A percentile compares a stretch with the other conserved stretches of the same genome.
Conservation (phyloP, 768 basidiomycete species). For the Rhizopogon vinicolor region DNA sequence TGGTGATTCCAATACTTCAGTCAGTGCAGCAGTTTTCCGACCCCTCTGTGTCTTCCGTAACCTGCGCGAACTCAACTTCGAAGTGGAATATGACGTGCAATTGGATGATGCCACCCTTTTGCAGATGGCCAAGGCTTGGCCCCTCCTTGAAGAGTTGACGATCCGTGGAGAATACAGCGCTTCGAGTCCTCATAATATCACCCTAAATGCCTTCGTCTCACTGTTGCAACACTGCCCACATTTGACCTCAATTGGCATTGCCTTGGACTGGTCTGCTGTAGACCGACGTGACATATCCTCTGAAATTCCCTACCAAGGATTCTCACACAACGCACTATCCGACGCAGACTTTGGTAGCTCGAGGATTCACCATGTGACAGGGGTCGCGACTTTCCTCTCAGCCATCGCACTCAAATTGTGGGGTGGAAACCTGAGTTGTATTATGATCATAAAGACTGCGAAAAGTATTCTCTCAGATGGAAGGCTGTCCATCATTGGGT, state of each 20-base stretch:
- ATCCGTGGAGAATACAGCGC: not conserved
- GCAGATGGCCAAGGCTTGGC: not conserved
- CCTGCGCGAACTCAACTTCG: not conserved
- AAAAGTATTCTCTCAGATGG: conserved; percentile 20
- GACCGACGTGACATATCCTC: not conserved
- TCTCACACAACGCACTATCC: not conserved
- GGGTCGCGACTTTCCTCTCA: not conserved
- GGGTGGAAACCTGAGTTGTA: not conserved
- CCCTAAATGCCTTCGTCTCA: not conserved
- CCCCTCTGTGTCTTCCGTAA: not conserved
- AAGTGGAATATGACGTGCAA: not conserved
- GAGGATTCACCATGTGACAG: not conserved
- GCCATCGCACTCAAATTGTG: not conserved
- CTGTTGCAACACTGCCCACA: not conserved
- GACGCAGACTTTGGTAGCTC: not conserved
- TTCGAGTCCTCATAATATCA: not conserved
- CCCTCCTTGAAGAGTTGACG: not conserved
- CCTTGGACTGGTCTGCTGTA: not conserved
- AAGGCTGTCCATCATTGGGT: conserved; percentile 18
- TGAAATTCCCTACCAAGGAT: not conserved
- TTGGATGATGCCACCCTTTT: not conserved
- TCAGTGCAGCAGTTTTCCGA: not conserved
- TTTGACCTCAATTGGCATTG: not conserved
- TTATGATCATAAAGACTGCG: not conserved
- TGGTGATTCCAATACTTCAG: not conserved